Conservation (phyloP, 768 basidiomycete species). For the Termitomyces sp. region DNA sequence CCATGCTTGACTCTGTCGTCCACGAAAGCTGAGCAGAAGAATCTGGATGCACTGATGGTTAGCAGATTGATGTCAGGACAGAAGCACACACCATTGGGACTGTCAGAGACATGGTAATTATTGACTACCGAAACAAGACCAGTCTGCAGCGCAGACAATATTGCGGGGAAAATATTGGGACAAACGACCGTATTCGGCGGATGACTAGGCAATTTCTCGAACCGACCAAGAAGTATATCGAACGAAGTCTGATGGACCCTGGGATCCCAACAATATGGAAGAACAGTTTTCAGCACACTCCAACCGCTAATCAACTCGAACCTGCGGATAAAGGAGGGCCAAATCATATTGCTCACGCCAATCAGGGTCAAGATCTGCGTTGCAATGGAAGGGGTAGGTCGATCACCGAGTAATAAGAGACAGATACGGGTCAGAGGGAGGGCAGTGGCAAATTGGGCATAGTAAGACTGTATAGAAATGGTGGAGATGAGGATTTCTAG, state of each 20-base stretch:
- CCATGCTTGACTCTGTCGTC: conserved; percentile 41
- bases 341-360: conserved; percentile 48
- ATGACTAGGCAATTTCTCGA: conserved; percentile 18
- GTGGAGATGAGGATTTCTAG: conserved; percentile 62
- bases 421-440: conserved; percentile 78
- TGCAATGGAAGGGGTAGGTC: conserved; percentile 59
- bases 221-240: conserved; percentile 62
- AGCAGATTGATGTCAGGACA: conserved; percentile 1
- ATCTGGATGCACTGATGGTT: neutral
- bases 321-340: conserved; percentile 67
- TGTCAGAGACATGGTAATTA: conserved; percentile 29
- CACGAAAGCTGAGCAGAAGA: conserved; percentile 21
- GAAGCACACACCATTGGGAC: conserved; percentile 19
- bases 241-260: conserved; percentile 66
- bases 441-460: conserved; percentile 66
- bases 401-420: conserved; percentile 75
- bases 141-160: conserved; percentile 64
- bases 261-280: conserved; percentile 69
- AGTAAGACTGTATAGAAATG: conserved; percentile 51
- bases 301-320: conserved; percentile 88
- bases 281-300: conserved; percentile 63
- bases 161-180: conserved; percentile 67
- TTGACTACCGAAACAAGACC: conserved; percentile 44
- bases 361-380: conserved; percentile 60
- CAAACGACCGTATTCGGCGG: conserved; percentile 43